Conservation (phyloP, 768 basidiomycete species). For the Pulveroboletus sp. region DNA sequence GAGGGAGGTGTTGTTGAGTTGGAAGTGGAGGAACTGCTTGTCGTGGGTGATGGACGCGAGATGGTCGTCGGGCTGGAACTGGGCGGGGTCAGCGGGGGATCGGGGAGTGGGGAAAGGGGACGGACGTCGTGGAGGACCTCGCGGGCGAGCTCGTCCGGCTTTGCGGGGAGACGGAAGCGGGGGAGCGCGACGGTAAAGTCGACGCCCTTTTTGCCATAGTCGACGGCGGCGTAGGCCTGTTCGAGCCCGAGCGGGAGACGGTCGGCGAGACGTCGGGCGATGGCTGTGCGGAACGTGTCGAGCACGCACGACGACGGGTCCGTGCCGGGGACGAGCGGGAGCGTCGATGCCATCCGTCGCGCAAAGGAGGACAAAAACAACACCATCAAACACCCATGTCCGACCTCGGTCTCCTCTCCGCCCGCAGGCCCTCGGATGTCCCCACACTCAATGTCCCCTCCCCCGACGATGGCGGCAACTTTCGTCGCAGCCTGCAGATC, state of each 20-base stretch:
- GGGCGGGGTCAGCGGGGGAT: conserved; percentile 1
- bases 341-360: conserved; percentile 32
- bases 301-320: conserved; percentile 66
- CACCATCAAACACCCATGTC: too few species aligned
- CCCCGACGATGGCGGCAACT: conserved; percentile 56
- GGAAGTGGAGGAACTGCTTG: conserved; percentile 83
- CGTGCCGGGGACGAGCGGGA: conserved; percentile 42
- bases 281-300: conserved; percentile 78
- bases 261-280: conserved; percentile 68
- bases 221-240: conserved; percentile 79
- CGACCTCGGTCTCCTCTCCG: conserved; percentile 31
- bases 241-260: conserved; percentile 67
- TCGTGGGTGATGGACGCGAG: conserved; percentile 65
- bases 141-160: conserved; percentile 72
- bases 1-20: conserved; percentile 60
- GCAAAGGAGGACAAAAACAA: too few species aligned
- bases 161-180: conserved; percentile 83
- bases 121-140: conserved; percentile 72
- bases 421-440: conserved; percentile 35
- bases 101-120: background rate
- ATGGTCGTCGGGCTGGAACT: conserved; percentile 87
- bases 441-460: conserved; percentile 29
- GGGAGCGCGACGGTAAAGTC: conserved; percentile 92
- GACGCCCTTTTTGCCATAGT: conserved; percentile 89
- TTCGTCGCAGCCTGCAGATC: conserved; percentile 60